phyloP scores from a whole-genome alignment of 164 flowering plant genomes.

The Taxillus chinensis region DNA sequence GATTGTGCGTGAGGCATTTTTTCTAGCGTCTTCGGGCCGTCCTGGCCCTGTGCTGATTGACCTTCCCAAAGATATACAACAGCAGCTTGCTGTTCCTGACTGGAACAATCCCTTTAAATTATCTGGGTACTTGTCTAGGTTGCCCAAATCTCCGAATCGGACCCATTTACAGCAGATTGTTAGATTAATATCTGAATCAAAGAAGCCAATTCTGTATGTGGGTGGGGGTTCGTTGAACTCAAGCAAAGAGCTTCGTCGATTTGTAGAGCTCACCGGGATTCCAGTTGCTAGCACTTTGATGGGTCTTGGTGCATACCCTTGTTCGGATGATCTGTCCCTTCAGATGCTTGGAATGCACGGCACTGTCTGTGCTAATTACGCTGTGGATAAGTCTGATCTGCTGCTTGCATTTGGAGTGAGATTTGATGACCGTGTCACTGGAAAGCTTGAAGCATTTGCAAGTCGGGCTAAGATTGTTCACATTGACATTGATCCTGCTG shows the following conservation, averaged over 20 bases:
- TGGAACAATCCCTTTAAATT: conserved; percentile 39
- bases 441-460: conserved; percentile 65
- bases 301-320: conserved; percentile 55
- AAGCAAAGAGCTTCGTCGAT: conserved; percentile 38
- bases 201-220: conserved; percentile 54
- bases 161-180: conserved; percentile 41
- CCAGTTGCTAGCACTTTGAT: conserved; percentile 66
- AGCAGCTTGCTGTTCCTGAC: conserved; percentile 43
- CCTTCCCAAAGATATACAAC: conserved; percentile 59
- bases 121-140: conserved; percentile 36
- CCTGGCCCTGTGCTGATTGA: conserved; percentile 70
- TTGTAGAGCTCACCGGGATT: conserved; percentile 55
- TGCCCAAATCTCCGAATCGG: conserved; percentile 28
- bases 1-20: conserved; percentile 47
- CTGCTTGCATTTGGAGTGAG: conserved; percentile 68
- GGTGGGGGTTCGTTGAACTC: conserved; percentile 72
- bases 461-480: conserved; percentile 68
- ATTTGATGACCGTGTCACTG: conserved; percentile 68
- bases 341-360: conserved; percentile 79
- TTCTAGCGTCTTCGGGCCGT: conserved; percentile 40
- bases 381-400: conserved; percentile 47
- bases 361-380: conserved; percentile 63
- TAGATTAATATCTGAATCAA: conserved; percentile 41
- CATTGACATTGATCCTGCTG: conserved; percentile 62
- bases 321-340: conserved; percentile 34